Conservation (phyloP, 306 rosid genomes). For the Cicer bijugum region DNA sequence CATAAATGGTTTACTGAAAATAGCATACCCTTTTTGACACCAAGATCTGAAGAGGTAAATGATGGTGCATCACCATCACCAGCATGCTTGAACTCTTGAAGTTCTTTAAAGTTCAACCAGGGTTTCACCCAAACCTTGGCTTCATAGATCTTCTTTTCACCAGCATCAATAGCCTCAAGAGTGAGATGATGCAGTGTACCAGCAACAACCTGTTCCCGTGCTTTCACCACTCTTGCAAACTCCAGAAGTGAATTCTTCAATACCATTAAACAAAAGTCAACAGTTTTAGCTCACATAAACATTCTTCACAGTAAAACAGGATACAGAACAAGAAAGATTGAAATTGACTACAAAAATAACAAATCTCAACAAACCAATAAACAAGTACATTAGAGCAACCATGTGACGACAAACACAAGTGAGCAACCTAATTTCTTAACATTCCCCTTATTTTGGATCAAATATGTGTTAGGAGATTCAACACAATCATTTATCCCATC, state of each 20-base stretch:
- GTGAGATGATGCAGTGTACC: slow-evolving; percentile 79
- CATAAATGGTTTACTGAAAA: slow-evolving; percentile 2
- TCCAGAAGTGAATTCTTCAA: slow-evolving; percentile 68
- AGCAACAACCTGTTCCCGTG: slow-evolving; percentile 76
- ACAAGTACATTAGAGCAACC: background rate
- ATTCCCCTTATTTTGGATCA: background rate
- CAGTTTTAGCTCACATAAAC: slow-evolving; percentile 9
- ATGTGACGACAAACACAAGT: background rate
- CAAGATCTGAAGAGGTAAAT: slow-evolving; percentile 72
- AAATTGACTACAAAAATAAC: background rate
- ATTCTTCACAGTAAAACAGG: background rate
- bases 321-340: background rate
- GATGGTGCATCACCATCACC: slow-evolving; percentile 54
- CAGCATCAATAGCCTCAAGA: slow-evolving; percentile 74
- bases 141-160: slow-evolving; percentile 72
- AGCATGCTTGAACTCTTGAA: slow-evolving; percentile 74
- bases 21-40: slow-evolving; percentile 62
- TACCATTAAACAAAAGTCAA: slow-evolving; percentile 33
- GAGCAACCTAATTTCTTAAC: background rate
- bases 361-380: slow-evolving; percentile 2
- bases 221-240: slow-evolving; percentile 73
- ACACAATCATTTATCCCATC: background rate
- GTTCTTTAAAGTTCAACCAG: slow-evolving; percentile 83
- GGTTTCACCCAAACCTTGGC: slow-evolving; percentile 95
- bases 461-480: background rate